Base-by-base conservation (phyloP, 2,329 filamentous ascomycete species). In the Hortaea sp. region DNA sequence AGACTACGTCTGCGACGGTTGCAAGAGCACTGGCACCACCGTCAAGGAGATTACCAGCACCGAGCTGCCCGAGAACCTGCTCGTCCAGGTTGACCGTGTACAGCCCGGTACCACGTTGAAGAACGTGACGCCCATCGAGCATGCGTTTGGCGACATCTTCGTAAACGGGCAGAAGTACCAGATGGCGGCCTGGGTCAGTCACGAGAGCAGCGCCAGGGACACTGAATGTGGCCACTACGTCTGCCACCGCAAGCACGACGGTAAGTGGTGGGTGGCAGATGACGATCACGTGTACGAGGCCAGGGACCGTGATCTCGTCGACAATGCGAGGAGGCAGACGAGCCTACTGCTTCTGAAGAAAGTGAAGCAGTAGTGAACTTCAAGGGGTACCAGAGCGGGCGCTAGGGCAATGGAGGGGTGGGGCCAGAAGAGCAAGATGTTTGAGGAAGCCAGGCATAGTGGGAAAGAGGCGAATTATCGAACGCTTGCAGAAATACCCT, bases 151-250 rank as follows among this genome's bases (percentile, higher is more conserved):
- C 11, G 29, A 37, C 4, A 9, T 50, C 29, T 13, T 29, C 3
- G 10, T 51, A 11, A 12, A 37, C n/a, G 48, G 41, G 5, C 32
- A 34, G 27, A 30, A 47, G 40, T 49, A 46, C 30, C 30, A 44
- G 7, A 12, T 55, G 27, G 40, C 37, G 5, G 51, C 49, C 38
- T 49, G 9, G 39, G 4, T 53, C 7, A 46, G 31, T 32, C 53
- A 53, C 46, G 11, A 37, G 10, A 46, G 48, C 27, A 6, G 7
- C 9, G 13, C 5, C n/a, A 7, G 38, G 3, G 9, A n/a, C 13
- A 35, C 32, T 0, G 9, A 44, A 0, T 29, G 9, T 12, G 53
- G 52, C 11, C 52, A 54, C 42, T 56, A 55, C 39, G 48, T 48
- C 30, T 30, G 43, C 7, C 43, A 47, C 28, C 43, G 51, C 38